Evolutionary conservation across 352 stramenopile genomes (phyloP).

Genomic region (Pilasporangium apinafurcum): DNA sequence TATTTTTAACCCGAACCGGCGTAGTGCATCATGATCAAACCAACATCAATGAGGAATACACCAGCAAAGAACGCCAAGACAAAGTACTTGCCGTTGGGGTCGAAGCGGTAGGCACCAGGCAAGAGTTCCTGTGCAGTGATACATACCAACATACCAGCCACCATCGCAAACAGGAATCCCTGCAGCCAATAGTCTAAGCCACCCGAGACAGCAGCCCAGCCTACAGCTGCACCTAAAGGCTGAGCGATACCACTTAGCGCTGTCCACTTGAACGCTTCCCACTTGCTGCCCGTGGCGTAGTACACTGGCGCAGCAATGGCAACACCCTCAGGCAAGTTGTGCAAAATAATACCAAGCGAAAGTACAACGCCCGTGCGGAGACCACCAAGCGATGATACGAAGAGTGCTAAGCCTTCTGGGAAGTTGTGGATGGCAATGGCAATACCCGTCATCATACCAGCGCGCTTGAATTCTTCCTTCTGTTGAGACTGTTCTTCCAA

Average conservation of each 20-base stretch:
- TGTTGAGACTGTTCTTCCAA: conserved; percentile 1
- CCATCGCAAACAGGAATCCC: conserved; percentile 87
- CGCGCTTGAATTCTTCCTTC: conserved; percentile 49
- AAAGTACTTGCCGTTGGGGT: conserved; percentile 79
- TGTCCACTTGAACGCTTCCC: conserved; percentile 90
- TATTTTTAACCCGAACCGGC: conserved; percentile 22
- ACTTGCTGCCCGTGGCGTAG: conserved; percentile 90
- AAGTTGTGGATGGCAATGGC: conserved; percentile 97
- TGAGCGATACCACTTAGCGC: conserved; percentile 84
- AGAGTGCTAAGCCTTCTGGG: conserved; percentile 94
- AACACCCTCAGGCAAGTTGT: conserved; percentile 95
- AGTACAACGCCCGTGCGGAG: conserved; percentile 83
- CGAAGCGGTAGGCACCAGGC: conserved; percentile 84
- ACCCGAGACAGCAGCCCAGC: conserved; percentile 54
- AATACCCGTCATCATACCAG: conserved; percentile 88
- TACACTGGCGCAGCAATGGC: conserved; percentile 94
- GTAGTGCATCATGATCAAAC: conserved; percentile 70
- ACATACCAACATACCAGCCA: conserved; percentile 92
- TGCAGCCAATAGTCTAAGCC: conserved; percentile 52
- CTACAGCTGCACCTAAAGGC: conserved; percentile 85
- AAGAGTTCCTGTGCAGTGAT: conserved; percentile 89
- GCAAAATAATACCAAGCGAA: conserved; percentile 92
- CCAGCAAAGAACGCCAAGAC: conserved; percentile 72
- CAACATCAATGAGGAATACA: conserved; percentile 82
- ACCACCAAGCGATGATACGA: conserved; percentile 88